phyloP scores from a whole-genome alignment of 2,329 filamentous ascomycete species.

The Stemphylium beticola region DNA sequence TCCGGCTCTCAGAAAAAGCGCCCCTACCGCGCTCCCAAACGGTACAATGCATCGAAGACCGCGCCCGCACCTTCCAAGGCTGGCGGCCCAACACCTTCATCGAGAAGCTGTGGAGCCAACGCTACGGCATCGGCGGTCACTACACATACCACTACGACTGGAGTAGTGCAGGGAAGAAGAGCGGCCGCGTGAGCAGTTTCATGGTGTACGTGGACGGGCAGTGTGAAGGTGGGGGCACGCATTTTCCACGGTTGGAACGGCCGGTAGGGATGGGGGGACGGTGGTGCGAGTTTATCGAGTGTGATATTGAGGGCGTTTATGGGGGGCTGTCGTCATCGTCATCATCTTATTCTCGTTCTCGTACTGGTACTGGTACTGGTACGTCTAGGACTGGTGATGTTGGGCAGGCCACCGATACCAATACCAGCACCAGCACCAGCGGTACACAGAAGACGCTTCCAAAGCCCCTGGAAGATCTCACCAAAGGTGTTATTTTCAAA shows the following conservation, averaged over 20 bases:
- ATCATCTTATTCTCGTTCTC: no score
- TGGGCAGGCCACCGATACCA: no score
- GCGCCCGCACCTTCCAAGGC: constrained; percentile 65
- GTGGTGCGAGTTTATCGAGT: constrained; percentile 67
- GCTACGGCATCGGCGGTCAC: constrained; percentile 64
- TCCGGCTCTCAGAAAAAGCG: constrained; percentile 62
- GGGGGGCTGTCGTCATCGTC: not conserved
- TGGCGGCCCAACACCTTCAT: constrained; percentile 65
- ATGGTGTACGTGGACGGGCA: constrained; percentile 64
- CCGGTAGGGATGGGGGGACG: constrained; percentile 49
- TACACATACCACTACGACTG: constrained; percentile 67
- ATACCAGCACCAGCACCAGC: constrained; percentile 21
- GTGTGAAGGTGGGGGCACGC: constrained; percentile 65
- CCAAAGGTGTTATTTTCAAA: constrained; percentile 62
- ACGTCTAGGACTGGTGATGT: no score
- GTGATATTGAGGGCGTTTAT: constrained; percentile 35
- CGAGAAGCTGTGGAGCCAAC: constrained; percentile 66
- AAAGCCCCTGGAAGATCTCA: constrained; percentile 13
- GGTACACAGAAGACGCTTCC: not conserved
- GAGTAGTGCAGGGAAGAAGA: constrained; percentile 41
- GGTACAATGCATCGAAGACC: constrained; percentile 65
- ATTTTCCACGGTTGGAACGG: constrained; percentile 61
- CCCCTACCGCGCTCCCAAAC: constrained; percentile 48
- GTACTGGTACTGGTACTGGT: not conserved
- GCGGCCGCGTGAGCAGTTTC: constrained; percentile 60